Evolutionary conservation across 2,329 filamentous ascomycete genomes (phyloP).

Genomic region (Claviceps digitariae): DNA sequence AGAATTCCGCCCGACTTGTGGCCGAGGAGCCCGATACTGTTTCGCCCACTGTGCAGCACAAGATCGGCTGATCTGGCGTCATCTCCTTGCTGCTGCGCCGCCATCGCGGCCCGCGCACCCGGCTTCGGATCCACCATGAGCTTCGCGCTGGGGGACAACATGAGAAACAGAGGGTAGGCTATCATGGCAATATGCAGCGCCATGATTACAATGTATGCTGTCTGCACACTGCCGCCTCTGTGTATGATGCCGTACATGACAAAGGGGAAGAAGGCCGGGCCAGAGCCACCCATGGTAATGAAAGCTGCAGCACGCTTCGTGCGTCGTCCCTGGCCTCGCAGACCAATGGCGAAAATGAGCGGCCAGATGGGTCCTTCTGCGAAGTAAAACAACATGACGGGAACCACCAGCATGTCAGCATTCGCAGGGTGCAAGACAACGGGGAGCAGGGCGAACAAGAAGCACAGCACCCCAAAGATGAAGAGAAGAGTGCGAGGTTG

Average conservation of each 20-base stretch:
- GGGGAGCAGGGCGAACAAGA: slow-evolving; percentile 39
- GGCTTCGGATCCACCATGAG: slow-evolving; percentile 25
- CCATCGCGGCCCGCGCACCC: slow-evolving; percentile 10
- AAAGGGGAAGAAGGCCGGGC: slow-evolving; percentile 62
- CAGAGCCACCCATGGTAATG: slow-evolving; percentile 63
- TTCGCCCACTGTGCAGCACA: slow-evolving; percentile 8
- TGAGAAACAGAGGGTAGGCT: slow-evolving; percentile 36
- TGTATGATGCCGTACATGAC: slow-evolving; percentile 56
- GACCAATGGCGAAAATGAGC: slow-evolving; percentile 64
- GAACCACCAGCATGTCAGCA: slow-evolving; percentile 39
- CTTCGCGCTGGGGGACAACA: slow-evolving; percentile 31
- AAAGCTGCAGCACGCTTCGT: slow-evolving; percentile 68
- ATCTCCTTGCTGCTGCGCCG: slow-evolving; percentile 8
- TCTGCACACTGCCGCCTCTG: slow-evolving; percentile 44
- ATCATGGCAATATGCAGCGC: slow-evolving; percentile 32
- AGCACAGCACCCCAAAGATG: slow-evolving; percentile 45
- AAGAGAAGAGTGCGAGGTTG: slow-evolving; percentile 58
- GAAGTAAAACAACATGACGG: slow-evolving; percentile 60
- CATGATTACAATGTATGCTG: slow-evolving; percentile 51
- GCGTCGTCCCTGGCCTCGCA: slow-evolving; percentile 66
- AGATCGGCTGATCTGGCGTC: slow-evolving; percentile 9
- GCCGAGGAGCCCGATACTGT: slow-evolving; percentile 5
- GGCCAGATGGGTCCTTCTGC: slow-evolving; percentile 77
- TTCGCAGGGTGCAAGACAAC: slow-evolving; percentile 30
- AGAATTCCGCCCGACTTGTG: slow-evolving; percentile 12